Evolutionary conservation across 1,139 yeast genomes (phyloP).

Genomic region (Diutina mesorugosa): DNA sequence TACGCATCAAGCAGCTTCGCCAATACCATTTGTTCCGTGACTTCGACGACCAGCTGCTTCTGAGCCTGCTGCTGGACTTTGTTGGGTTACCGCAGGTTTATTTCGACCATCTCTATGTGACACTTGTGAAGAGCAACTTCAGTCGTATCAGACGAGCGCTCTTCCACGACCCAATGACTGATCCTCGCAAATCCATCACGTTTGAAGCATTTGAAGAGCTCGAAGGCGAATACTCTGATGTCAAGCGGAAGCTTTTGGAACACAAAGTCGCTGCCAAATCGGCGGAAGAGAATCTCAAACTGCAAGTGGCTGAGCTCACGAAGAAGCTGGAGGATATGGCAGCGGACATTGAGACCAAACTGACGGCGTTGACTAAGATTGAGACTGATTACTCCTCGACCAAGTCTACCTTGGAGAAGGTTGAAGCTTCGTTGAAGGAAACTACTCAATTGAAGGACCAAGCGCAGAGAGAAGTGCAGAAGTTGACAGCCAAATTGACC

Average conservation of each 20-base stretch:
- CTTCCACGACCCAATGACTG: slow-evolving; percentile 59
- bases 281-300: slow-evolving; percentile 12
- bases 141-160: slow-evolving; percentile 59
- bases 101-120: slow-evolving; percentile 53
- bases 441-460: slow-evolving; percentile 22
- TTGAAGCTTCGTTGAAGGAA: slow-evolving; percentile 11
- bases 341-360: slow-evolving; percentile 5
- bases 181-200: slow-evolving; percentile 56
- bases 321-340: background rate
- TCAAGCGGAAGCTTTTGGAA: slow-evolving; percentile 14
- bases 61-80: slow-evolving; percentile 34
- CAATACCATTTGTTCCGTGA: slow-evolving; percentile 43
- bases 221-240: slow-evolving; percentile 23
- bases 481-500: slow-evolving; percentile 9
- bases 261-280: slow-evolving; percentile 14
- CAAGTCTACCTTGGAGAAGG: slow-evolving; percentile 9
- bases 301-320: slow-evolving; percentile 7
- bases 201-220: slow-evolving; percentile 60
- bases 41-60: slow-evolving; percentile 31
- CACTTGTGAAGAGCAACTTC: slow-evolving; percentile 56
- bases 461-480: slow-evolving; percentile 19
- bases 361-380: slow-evolving; percentile 11
- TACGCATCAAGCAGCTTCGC: slow-evolving; percentile 62
- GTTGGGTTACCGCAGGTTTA: slow-evolving; percentile 83
- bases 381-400: slow-evolving; percentile 8